Evolutionary conservation across 2,329 filamentous ascomycete species (phyloP).

Genomic region (Huntiella moniliformis): DNA sequence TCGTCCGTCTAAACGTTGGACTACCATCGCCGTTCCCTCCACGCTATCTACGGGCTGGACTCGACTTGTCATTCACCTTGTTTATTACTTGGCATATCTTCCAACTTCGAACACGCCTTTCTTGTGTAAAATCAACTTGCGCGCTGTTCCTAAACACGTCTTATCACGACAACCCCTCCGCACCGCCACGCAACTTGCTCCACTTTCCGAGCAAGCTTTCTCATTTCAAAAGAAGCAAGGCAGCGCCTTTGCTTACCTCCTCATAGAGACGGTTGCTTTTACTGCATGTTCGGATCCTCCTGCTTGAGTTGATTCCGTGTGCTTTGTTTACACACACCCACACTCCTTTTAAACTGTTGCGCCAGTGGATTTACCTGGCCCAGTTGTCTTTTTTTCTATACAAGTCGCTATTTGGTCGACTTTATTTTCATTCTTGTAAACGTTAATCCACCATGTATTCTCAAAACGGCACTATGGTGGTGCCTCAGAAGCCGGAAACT

Average conservation of each 20-base stretch:
- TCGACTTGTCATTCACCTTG: slow-evolving; percentile 7
- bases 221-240: neutral
- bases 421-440: slow-evolving; percentile 3
- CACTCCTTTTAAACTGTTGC: neutral
- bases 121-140: neutral
- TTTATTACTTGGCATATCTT: neutral
- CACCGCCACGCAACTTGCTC: neutral
- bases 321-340: neutral
- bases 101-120: slow-evolving; percentile 7
- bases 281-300: too few species aligned
- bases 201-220: too few species aligned
- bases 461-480: slow-evolving; percentile 72
- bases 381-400: neutral
- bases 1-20: neutral
- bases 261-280: too few species aligned
- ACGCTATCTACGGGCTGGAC: slow-evolving; percentile 13
- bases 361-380: too few species aligned
- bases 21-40: neutral
- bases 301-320: neutral
- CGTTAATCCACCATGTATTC: slow-evolving; percentile 44
- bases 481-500: slow-evolving; percentile 90
- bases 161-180: slow-evolving; percentile 6
- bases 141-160: slow-evolving; percentile 6
- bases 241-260: neutral
- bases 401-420: too few species aligned